Conservation (phyloP, 768 basidiomycete species). For the Hebeloma cylindrosporum region DNA sequence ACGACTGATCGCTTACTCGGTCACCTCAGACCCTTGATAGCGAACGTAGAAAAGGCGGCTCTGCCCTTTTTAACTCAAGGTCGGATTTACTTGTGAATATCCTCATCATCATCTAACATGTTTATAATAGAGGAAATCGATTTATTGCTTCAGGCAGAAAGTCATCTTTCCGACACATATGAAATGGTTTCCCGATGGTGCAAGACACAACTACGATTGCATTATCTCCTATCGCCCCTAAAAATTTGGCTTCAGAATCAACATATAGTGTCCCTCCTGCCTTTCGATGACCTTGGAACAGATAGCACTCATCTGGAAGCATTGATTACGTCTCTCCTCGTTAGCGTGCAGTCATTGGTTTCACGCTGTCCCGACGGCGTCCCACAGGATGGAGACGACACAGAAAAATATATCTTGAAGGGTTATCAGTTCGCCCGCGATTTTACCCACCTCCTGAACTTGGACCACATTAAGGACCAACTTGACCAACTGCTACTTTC, state of each 20-base stretch:
- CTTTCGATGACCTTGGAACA: constrained; percentile 2
- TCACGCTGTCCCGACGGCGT: constrained; percentile 33
- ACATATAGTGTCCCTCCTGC: constrained; percentile 15
- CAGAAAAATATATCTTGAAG: constrained; percentile 53
- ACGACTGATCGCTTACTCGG: not conserved
- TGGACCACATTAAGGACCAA: constrained; percentile 41
- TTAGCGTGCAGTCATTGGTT: constrained; percentile 63
- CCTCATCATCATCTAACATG: not conserved
- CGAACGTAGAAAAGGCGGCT: not conserved
- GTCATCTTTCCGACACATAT: constrained; percentile 20
- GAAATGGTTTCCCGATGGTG: constrained; percentile 27
- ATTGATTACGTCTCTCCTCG: constrained; percentile 63
- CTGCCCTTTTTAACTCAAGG: constrained; percentile 14
- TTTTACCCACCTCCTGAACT: constrained; percentile 49
- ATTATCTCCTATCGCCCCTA: constrained; percentile 34
- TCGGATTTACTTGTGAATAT: not conserved
- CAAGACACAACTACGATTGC: constrained; percentile 24
- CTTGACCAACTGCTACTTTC: constrained; percentile 39
- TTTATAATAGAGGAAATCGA: constrained; percentile 37
- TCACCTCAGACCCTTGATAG: constrained; percentile 2
- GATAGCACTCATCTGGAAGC: constrained; percentile 29
- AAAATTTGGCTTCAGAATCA: constrained; percentile 32
- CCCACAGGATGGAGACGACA: constrained; percentile 27
- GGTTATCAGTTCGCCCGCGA: constrained; percentile 44
- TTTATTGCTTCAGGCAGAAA: constrained; percentile 27